Evolutionary conservation across 2,329 filamentous ascomycete genomes (phyloP).

Genomic region (Mycogone perniciosa): DNA sequence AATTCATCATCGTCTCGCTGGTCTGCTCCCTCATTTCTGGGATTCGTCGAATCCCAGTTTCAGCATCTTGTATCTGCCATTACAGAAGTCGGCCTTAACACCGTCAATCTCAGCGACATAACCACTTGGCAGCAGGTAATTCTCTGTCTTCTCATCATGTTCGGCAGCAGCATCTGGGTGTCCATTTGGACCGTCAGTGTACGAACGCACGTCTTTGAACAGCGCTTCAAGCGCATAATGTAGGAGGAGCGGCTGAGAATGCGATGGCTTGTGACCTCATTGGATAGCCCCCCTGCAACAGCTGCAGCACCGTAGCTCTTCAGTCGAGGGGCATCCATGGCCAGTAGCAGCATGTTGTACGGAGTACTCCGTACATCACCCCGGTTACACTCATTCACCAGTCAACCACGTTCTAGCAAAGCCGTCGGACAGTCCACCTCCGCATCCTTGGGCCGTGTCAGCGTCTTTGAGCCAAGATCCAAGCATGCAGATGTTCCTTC

Average conservation of each 20-base stretch:
- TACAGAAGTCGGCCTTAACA: conserved; percentile 62
- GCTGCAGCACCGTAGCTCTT: conserved; percentile 11
- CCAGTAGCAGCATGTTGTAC: too few species aligned
- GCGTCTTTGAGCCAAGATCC: too few species aligned
- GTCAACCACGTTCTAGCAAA: too few species aligned
- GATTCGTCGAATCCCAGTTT: conserved; percentile 43
- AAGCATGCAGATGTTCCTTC: too few species aligned
- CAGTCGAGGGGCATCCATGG: not conserved
- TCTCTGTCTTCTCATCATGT: conserved; percentile 57
- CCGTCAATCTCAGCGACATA: conserved; percentile 55
- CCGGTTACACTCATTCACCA: too few species aligned
- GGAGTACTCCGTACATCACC: not conserved
- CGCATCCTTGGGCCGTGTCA: too few species aligned
- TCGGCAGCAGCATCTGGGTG: conserved; percentile 62
- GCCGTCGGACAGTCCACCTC: too few species aligned
- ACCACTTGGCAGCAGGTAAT: conserved; percentile 63
- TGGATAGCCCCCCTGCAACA: conserved; percentile 15
- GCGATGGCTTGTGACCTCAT: too few species aligned
- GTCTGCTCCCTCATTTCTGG: conserved; percentile 55
- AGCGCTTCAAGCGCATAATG: conserved; percentile 48
- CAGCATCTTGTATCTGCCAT: conserved; percentile 57
- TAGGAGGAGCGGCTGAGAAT: conserved; percentile 28
- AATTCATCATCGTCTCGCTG: conserved; percentile 54
- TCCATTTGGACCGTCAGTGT: conserved; percentile 57
- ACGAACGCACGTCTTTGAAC: conserved; percentile 56